Evolutionary conservation across 805 yeast species (phyloP).

Genomic region (Teunomyces barrocoloradensis): DNA sequence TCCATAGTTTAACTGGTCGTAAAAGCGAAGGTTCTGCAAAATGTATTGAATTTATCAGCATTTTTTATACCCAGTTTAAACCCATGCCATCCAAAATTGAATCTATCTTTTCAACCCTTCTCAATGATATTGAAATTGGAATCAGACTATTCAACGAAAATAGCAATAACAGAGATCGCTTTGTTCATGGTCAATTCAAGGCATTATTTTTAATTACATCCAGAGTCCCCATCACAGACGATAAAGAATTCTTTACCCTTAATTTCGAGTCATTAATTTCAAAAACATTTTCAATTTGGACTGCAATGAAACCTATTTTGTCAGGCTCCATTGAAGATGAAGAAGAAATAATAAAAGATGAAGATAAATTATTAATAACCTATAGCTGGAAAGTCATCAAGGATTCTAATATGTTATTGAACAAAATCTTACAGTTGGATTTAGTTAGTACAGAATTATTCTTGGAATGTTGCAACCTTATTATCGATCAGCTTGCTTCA

Average conservation of each 20-base stretch:
- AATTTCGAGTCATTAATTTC: constrained; percentile 14
- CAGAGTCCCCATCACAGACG: not conserved
- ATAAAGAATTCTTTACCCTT: not conserved
- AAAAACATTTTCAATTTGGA: constrained; percentile 41
- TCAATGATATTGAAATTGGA: not conserved
- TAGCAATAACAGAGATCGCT: not conserved
- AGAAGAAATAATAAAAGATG: constrained; percentile 33
- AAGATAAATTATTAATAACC: constrained; percentile 51
- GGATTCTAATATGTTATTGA: constrained; percentile 63
- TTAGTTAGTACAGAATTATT: constrained; percentile 24
- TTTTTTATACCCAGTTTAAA: constrained; percentile 4
- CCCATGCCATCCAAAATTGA: not conserved
- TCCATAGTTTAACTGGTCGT: constrained; percentile 50
- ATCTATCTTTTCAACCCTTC: not conserved
- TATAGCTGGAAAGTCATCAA: constrained; percentile 83
- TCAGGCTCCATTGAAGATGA: constrained; percentile 56
- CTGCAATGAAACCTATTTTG: constrained; percentile 44
- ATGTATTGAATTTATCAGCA: constrained; percentile 51
- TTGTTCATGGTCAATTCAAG: constrained; percentile 67
- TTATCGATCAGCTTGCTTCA: constrained; percentile 64
- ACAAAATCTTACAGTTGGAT: constrained; percentile 33
- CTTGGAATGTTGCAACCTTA: constrained; percentile 47
- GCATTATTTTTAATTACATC: constrained; percentile 49
- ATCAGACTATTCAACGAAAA: not conserved
- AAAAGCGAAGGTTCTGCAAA: constrained; percentile 80